Conservation (phyloP, 768 basidiomycete species). For the Suillus decipiens region DNA sequence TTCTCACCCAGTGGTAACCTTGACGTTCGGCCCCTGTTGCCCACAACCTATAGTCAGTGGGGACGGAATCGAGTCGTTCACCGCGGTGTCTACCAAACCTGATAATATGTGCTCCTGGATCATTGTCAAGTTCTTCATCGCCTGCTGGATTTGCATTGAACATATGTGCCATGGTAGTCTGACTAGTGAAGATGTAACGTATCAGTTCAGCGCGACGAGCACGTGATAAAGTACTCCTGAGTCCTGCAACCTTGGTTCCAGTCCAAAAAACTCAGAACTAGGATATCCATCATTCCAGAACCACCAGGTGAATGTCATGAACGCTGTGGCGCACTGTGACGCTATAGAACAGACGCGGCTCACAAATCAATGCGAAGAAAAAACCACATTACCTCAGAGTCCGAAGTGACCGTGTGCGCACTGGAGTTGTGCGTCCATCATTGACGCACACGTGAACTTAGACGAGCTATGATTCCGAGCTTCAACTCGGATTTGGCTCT, state of each 20-base stretch:
- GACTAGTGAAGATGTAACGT: neutral
- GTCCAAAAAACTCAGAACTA: slow-evolving; percentile 54
- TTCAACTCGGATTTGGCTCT: slow-evolving; percentile 81
- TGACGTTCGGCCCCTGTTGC: neutral
- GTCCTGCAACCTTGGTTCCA: slow-evolving; percentile 39
- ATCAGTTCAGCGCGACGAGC: neutral
- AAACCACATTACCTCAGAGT: slow-evolving; percentile 95
- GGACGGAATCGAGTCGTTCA: slow-evolving; percentile 8
- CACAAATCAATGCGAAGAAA: slow-evolving; percentile 94
- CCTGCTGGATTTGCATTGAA: neutral
- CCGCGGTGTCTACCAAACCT: slow-evolving; percentile 2
- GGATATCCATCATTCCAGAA: slow-evolving; percentile 82
- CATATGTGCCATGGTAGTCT: neutral
- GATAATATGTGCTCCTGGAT: slow-evolving; percentile 23
- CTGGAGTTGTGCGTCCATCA: slow-evolving; percentile 88
- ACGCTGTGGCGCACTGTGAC: slow-evolving; percentile 50
- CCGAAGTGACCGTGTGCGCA: slow-evolving; percentile 81
- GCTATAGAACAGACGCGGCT: slow-evolving; percentile 98
- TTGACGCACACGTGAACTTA: slow-evolving; percentile 97
- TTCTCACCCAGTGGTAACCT: slow-evolving; percentile 16
- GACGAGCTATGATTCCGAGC: slow-evolving; percentile 97
- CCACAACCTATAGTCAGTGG: slow-evolving; percentile 14
- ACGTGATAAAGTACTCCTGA: slow-evolving; percentile 1
- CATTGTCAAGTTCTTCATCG: slow-evolving; percentile 1
- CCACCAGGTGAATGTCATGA: slow-evolving; percentile 91